Evolutionary conservation across 164 flowering plant species (phyloP).

Genomic region (Annona cherimola): DNA sequence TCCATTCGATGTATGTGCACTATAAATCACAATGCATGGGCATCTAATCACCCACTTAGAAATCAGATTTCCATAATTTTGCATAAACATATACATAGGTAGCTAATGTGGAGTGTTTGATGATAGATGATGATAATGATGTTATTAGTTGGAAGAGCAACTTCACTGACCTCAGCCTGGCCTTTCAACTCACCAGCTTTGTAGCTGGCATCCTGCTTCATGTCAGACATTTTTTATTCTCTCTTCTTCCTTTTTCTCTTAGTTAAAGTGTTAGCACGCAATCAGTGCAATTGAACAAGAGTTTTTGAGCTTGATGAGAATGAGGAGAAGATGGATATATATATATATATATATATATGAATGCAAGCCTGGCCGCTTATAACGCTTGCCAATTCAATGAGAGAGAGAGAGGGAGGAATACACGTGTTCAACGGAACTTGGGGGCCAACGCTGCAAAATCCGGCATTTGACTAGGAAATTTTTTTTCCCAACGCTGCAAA

Average conservation of each 20-base stretch:
- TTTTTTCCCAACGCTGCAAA: too few species aligned
- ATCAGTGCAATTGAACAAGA: background rate
- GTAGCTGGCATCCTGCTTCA: background rate
- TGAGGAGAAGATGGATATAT: background rate
- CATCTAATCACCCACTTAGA: background rate
- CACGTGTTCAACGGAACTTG: too few species aligned
- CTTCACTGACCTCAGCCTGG: slow-evolving; percentile 1
- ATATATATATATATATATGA: too few species aligned
- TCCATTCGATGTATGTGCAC: background rate
- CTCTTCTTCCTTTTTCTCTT: background rate
- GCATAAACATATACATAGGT: too few species aligned
- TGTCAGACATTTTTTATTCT: background rate
- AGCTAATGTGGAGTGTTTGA: too few species aligned
- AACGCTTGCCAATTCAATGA: too few species aligned
- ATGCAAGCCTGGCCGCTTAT: too few species aligned
- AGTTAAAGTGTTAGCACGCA: background rate
- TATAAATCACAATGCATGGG: background rate
- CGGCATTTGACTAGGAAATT: too few species aligned
- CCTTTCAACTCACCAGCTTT: background rate
- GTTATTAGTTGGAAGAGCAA: background rate
- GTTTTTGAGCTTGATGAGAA: background rate
- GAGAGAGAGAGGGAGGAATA: too few species aligned
- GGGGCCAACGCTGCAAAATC: too few species aligned
- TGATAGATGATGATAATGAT: too few species aligned
- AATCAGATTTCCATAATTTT: background rate